phyloP scores from a whole-genome alignment of 2,329 filamentous ascomycete species.

The Talaromyces sp. region DNA sequence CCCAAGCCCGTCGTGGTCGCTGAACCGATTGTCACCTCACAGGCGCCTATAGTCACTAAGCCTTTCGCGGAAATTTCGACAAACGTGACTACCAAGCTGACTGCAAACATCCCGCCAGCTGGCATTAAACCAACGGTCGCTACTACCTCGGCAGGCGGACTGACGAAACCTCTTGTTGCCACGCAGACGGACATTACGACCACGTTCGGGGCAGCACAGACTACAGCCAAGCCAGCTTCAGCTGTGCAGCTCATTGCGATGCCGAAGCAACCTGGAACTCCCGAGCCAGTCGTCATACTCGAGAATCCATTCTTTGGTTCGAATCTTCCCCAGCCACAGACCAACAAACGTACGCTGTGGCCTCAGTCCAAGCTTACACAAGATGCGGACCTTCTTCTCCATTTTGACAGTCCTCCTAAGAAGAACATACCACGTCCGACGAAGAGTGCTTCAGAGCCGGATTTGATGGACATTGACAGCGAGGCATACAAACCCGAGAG shows the following conservation, averaged over 20 bases:
- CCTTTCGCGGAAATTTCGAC: background rate
- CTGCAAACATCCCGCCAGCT: background rate
- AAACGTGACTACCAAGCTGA: background rate
- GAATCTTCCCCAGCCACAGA: constrained; percentile 23
- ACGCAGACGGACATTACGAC: background rate
- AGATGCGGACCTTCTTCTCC: constrained; percentile 23
- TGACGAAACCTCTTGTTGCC: background rate
- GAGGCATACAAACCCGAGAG: background rate
- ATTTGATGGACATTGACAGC: constrained; percentile 23
- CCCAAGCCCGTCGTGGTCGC: background rate
- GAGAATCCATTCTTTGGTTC: constrained; percentile 20
- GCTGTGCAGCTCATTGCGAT: background rate
- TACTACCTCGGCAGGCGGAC: background rate
- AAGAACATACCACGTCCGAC: background rate
- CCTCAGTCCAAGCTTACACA: background rate
- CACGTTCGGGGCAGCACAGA: background rate
- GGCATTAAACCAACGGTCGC: background rate
- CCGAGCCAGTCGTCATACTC: background rate
- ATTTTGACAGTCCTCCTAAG: constrained; percentile 21
- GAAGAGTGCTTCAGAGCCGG: constrained; percentile 21
- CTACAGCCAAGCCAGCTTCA: background rate
- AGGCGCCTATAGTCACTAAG: background rate
- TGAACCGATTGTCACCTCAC: background rate
- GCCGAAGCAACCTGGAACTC: background rate
- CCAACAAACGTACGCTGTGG: background rate